Evolutionary conservation across 495 filamentous ascomycete genomes (phyloP).

Genomic region (Margaritispora aquatica): DNA sequence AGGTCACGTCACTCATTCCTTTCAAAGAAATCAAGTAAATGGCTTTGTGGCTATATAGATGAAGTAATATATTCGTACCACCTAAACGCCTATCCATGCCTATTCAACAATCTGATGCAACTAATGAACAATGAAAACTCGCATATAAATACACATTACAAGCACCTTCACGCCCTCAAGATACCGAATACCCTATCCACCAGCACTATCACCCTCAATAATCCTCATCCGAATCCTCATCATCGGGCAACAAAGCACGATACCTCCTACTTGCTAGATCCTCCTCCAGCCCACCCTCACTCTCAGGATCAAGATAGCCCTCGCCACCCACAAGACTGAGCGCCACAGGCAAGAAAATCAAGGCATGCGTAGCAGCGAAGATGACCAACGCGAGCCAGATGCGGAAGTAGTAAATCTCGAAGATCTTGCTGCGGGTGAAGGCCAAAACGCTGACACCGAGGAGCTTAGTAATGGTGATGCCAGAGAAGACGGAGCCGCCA

Average conservation of each 20-base stretch:
- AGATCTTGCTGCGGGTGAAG: constrained; percentile 95
- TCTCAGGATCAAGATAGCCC: constrained; percentile 81
- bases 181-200: too few relatives aligned
- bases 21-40: neutral
- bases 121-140: neutral
- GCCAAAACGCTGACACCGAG: constrained; percentile 89
- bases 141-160: neutral
- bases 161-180: too few relatives aligned
- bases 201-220: constrained; percentile 8
- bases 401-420: constrained; percentile 98
- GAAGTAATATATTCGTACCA: neutral
- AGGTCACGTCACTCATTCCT: too few relatives aligned
- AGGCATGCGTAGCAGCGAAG: constrained; percentile 81
- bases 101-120: neutral
- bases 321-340: constrained; percentile 82
- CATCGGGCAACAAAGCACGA: constrained; percentile 34
- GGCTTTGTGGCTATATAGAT: neutral
- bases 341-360: constrained; percentile 88
- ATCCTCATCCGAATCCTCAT: constrained; percentile 28
- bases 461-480: constrained; percentile 93
- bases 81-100: neutral
- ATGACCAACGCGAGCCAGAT: constrained; percentile 89
- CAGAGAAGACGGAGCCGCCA: constrained; percentile 87
- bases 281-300: constrained; percentile 71
- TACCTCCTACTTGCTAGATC: constrained; percentile 55